Base-by-base conservation (phyloP, 371 early-diverging fungal genomes). In the Amoeboaphelidium occidentale region DNA sequence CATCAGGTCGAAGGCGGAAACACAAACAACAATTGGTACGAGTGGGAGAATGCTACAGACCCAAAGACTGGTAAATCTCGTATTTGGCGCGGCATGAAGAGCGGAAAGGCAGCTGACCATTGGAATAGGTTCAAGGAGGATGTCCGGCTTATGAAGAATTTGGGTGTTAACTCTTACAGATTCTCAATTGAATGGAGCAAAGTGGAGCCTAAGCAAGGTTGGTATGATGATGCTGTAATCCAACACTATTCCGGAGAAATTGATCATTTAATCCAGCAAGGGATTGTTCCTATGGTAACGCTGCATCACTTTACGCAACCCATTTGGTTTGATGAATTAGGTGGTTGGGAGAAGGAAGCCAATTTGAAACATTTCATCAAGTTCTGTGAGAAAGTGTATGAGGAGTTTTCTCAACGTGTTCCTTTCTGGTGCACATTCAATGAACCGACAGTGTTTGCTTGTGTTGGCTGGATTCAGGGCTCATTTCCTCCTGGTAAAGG, bases 371-470 rank as follows among this genome's bases (percentile, higher is more conserved):
- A 60, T 51, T 64, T 63, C 54, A 41, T 23, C 21, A 22, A 45
- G 2, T 64, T 57, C 49, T 59, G 58, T 20, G 51, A 55, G 14
- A 39, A 51, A 2, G 23, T 28, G 21, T 64, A 57, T 54, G 28
- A 47, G 28, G 41, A 43, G 6, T 60, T 56, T 47, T 58, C 60
- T 23, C 44, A 51, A 22, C 48, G 61, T 23, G 58, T 60, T 39
- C 58, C 58, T 49, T 10, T 50, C 41, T 64, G 64, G 64, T 25
- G 59, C 14, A 64, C 64, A 13, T 45, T 64, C 49, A 64, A 64
- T 51, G 64, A 64, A 49, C 64, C 64, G 23, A 51, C 42, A 41
- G 42, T 49, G 21, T 45, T 28, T 3, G 23, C 51, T 27, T 28
- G 22, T 20, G 46, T 45, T 22, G 55, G 60, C 25, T 55, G 51